Conservation (phyloP, 805 yeast genomes). For the Candida takata region DNA sequence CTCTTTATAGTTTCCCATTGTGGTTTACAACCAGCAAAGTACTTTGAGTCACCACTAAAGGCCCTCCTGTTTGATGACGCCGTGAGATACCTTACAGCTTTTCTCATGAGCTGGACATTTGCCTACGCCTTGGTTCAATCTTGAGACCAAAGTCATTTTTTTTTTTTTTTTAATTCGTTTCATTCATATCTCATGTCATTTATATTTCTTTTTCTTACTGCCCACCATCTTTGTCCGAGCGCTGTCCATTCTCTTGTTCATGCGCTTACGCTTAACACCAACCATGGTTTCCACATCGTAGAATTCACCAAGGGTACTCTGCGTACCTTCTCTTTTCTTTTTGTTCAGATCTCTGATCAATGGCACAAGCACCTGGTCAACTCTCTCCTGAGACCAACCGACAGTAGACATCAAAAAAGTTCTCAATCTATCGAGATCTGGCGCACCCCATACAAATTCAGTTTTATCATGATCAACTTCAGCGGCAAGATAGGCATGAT, state of each 20-base stretch:
- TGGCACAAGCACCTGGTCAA: slow-evolving; percentile 82
- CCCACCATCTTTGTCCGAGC: slow-evolving; percentile 30
- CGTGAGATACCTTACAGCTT: slow-evolving; percentile 16
- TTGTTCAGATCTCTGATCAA: slow-evolving; percentile 72
- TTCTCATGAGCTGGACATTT: slow-evolving; percentile 21
- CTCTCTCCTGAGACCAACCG: slow-evolving; percentile 72
- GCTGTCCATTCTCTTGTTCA: slow-evolving; percentile 55
- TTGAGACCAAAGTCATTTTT: too few relatives aligned
- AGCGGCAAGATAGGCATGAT: slow-evolving; percentile 70
- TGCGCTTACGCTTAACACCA: slow-evolving; percentile 30
- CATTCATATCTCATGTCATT: background rate
- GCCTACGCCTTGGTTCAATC: slow-evolving; percentile 22
- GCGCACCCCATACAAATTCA: slow-evolving; percentile 82
- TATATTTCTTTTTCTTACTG: background rate
- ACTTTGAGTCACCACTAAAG: slow-evolving; percentile 12
- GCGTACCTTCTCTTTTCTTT: slow-evolving; percentile 46
- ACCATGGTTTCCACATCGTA: slow-evolving; percentile 51
- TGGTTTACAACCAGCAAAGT: slow-evolving; percentile 5
- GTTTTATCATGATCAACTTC: slow-evolving; percentile 79
- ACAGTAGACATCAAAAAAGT: slow-evolving; percentile 59
- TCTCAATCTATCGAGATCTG: slow-evolving; percentile 75
- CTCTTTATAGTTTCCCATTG: slow-evolving; percentile 9
- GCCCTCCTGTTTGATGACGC: slow-evolving; percentile 11
- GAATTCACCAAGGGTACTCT: slow-evolving; percentile 57
- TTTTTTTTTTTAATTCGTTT: too few relatives aligned